These are phyloP conservation scores for Colletotrichum abscissum DNA, from an alignment of 2,329 filamentous ascomycete species.

Conservation along the genomic window DNA sequence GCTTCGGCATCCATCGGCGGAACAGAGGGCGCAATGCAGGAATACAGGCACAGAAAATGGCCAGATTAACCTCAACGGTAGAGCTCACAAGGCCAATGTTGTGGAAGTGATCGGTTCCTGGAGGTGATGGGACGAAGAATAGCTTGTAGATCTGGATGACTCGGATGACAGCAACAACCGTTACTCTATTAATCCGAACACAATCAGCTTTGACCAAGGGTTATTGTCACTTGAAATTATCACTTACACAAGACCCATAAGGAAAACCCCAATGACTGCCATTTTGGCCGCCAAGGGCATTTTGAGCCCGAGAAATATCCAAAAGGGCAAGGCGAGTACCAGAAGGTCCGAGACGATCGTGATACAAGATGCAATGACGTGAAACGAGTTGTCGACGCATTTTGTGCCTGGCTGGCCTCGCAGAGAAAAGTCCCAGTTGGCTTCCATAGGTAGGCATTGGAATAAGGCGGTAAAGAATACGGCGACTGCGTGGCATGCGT, in stretches of 20 bases:
- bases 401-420: not conserved
- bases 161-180: constrained; percentile 45
- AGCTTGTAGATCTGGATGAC: constrained; percentile 44
- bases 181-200: constrained; percentile 41
- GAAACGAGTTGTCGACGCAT: constrained; percentile 5
- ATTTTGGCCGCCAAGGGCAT: constrained; percentile 51
- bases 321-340: constrained; percentile 47
- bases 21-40: constrained; percentile 48
- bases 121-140: constrained; percentile 8
- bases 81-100: constrained; percentile 46
- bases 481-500: constrained; percentile 43
- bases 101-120: constrained; percentile 41
- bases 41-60: constrained; percentile 48
- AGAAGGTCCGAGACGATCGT: constrained; percentile 5
- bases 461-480: constrained; percentile 51
- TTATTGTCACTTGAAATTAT: not conserved
- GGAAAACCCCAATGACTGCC: constrained; percentile 52
- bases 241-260: constrained; percentile 50
- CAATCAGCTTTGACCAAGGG: not conserved
- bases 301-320: constrained; percentile 52
- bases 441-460: constrained; percentile 51
- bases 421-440: constrained; percentile 43
- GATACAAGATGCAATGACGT: not conserved
- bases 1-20: constrained; percentile 36
- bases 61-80: constrained; percentile 49